These are phyloP conservation scores for Malus hybrid DNA, from an alignment of 331 rosid genomes.

Conservation along the genomic window DNA sequence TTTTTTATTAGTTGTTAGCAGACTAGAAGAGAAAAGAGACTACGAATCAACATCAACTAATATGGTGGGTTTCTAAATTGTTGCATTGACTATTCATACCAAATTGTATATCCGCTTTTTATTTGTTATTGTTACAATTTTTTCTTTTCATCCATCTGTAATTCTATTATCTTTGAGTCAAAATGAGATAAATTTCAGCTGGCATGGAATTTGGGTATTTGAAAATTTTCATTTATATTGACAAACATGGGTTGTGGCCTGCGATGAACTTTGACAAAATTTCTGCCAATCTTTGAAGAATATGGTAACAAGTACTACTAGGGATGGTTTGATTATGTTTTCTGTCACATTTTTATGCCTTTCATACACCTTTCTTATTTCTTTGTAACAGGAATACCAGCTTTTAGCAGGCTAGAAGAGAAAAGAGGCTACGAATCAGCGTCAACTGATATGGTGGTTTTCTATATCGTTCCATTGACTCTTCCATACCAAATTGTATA, in stretches of 20 bases:
- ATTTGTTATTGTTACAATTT: neutral
- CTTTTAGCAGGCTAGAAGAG: constrained; percentile 15
- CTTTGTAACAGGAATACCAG: constrained; percentile 26
- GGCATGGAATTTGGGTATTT: neutral
- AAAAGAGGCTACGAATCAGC: constrained; percentile 27
- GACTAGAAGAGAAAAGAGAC: constrained; percentile 15
- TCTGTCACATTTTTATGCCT: constrained; percentile 3
- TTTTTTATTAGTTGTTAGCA: constrained; percentile 18
- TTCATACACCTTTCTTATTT: constrained; percentile 18
- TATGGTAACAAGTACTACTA: neutral
- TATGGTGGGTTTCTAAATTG: constrained; percentile 21
- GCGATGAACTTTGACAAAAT: too few relatives aligned
- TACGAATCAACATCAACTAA: constrained; percentile 21
- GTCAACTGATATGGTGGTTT: constrained; percentile 17
- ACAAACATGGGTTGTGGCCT: too few relatives aligned
- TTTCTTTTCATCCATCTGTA: constrained; percentile 17
- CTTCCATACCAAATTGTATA: constrained; percentile 37
- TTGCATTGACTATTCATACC: constrained; percentile 29
- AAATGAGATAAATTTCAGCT: constrained; percentile 44
- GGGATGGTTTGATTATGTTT: constrained; percentile 1
- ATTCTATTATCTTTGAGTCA: constrained; percentile 26
- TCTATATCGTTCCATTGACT: constrained; percentile 26
- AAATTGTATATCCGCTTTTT: constrained; percentile 34
- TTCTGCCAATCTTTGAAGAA: neutral
- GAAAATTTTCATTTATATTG: too few relatives aligned